Base-by-base conservation (phyloP, 148 eudicot genomes). In the Rheum nobile region DNA sequence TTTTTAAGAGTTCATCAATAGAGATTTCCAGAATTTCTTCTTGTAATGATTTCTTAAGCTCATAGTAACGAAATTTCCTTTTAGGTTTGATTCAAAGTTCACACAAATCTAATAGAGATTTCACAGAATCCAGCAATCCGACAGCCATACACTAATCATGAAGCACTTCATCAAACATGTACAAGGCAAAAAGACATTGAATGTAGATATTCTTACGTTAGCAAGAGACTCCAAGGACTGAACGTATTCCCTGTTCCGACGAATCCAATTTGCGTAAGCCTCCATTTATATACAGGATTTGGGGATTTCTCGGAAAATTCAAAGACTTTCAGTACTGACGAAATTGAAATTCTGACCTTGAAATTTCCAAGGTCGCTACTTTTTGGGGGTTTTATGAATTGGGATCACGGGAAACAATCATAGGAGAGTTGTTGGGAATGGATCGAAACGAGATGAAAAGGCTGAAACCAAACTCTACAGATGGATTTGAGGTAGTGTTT, bases 251-350 rank as follows among this genome's bases (percentile, higher is more conserved):
- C 77, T 91, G 77, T 95, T 95, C 77, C 86, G 84, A 55, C 97
- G 78, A 71, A 95, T 92, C 97, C 99, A 95, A 77, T 89, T 86
- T 87, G 89, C 92, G 80, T 95, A 95, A 84, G 85, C 89, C 80
- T 95, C 99, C 97, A 95, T 93, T 38, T 10, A 14, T 71, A 37
- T 41, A 31, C 70, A 65, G 39, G 12, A 14, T 31, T 13, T 2
- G 67, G 10, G 70, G 24, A 65, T 13, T 65, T 16, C 41, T 34
- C 17, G 21, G 39, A n/a, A 65, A 14, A 32, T 34, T 32, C 39
- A 65, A 65, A 65, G 21, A 14, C 38, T 17, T 55, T 32, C 21
- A 65, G 17, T 65, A 34, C 32, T 32, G 22, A 32, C 38, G 38
- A 65, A 65, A 65, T 34, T 34, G 21, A 32, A 65, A 55, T 1